Percentiles rank a stretch among this genome's conserved stretches.
Evolutionary conservation across 2,329 filamentous ascomycete genomes (phyloP).

Genomic region (Drechslerella stenobrocha): DNA sequence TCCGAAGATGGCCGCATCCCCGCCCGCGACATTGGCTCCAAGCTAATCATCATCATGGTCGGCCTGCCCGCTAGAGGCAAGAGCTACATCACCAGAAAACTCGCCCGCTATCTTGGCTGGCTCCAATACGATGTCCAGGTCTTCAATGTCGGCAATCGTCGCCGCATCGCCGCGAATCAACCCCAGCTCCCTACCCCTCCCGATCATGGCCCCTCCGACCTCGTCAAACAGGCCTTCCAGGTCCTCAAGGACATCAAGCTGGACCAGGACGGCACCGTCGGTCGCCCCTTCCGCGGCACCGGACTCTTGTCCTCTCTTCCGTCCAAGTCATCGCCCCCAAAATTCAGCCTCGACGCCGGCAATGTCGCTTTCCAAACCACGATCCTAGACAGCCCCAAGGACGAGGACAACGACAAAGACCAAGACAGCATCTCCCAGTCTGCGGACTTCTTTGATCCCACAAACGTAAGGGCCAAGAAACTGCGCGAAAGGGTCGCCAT

Average conservation of each 20-base stretch:
- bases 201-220: conserved; percentile 22
- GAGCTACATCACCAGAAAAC: conserved; percentile 98
- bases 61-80: conserved; percentile 93
- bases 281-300: conserved; percentile 43
- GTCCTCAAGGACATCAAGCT: conserved; percentile 40
- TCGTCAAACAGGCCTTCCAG: conserved; percentile 29
- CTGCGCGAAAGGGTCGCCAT: conserved; percentile 89
- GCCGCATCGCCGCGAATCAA: conserved; percentile 73
- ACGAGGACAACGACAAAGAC: conserved; percentile 53
- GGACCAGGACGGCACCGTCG: conserved; percentile 35
- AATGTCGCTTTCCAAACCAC: conserved; percentile 48
- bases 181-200: conserved; percentile 38
- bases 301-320: conserved; percentile 29
- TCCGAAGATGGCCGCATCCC: conserved; percentile 95
- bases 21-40: conserved; percentile 89
- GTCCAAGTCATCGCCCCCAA: conserved; percentile 22
- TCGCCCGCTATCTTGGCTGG: conserved; percentile 94
- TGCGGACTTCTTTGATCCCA: conserved; percentile 89
- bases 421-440: conserved; percentile 75
- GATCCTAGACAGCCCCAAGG: conserved; percentile 49
- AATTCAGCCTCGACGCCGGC: conserved; percentile 38
- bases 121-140: conserved; percentile 93
- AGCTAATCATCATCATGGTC: conserved; percentile 98
- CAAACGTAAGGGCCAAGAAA: conserved; percentile 77
- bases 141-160: conserved; percentile 94